Evolutionary conservation across 257 asterid genomes (phyloP).

Genomic region (Salvia miltiorrhiza): DNA sequence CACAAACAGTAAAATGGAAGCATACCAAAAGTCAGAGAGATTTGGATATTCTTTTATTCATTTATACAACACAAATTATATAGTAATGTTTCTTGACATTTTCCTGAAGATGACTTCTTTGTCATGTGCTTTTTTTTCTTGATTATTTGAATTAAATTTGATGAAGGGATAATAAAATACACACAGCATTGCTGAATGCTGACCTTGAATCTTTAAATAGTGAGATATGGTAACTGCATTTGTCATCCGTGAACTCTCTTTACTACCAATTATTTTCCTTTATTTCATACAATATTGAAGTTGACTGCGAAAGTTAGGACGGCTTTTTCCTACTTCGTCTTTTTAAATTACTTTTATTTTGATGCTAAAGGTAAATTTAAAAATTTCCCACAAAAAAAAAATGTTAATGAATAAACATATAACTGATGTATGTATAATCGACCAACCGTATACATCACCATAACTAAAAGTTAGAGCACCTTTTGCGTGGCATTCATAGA

Average conservation of each 20-base stretch:
- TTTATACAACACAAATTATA: neutral
- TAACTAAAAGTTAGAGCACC: conserved; percentile 9
- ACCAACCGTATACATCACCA: neutral
- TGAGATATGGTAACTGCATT: conserved; percentile 23
- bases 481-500: neutral
- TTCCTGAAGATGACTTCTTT: neutral
- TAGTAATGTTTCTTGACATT: neutral
- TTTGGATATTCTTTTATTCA: conserved; percentile 24
- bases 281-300: conserved; percentile 12
- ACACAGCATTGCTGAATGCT: neutral
- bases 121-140: neutral
- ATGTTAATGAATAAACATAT: neutral
- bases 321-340: neutral
- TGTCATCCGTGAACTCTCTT: conserved; percentile 21
- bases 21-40: conserved; percentile 40
- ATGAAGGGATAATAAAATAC: neutral
- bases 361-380: neutral
- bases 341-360: neutral
- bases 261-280: conserved; percentile 8
- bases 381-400: neutral
- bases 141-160: neutral
- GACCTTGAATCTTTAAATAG: neutral
- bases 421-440: neutral
- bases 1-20: conserved; percentile 55
- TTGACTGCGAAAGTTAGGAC: conserved; percentile 7